These are phyloP conservation scores for Dothiorella sarmentorum DNA, from an alignment of 2,329 filamentous ascomycete species.

Conservation along the genomic window DNA sequence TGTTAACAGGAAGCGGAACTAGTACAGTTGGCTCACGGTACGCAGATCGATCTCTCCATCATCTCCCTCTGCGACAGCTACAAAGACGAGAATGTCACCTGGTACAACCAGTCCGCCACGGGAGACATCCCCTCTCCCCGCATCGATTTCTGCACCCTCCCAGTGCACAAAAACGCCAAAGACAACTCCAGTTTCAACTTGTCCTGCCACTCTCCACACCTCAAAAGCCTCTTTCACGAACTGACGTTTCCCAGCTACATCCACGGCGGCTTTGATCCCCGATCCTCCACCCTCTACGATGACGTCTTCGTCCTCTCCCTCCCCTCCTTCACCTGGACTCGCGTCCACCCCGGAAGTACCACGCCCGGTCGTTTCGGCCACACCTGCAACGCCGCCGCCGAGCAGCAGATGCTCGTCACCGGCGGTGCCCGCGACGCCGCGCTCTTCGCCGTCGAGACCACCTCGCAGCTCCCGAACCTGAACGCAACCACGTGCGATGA, in stretches of 20 bases:
- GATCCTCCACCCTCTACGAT: slow-evolving; percentile 34
- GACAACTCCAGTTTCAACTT: slow-evolving; percentile 50
- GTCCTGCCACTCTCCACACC: slow-evolving; percentile 10
- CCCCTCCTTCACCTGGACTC: slow-evolving; percentile 47
- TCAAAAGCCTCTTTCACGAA: too few relatives aligned
- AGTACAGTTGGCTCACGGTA: not conserved
- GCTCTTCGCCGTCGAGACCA: slow-evolving; percentile 14
- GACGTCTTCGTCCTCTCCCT: slow-evolving; percentile 47
- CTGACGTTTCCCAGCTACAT: slow-evolving; percentile 27
- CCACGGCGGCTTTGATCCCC: slow-evolving; percentile 47
- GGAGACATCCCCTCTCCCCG: slow-evolving; percentile 42
- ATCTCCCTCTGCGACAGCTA: slow-evolving; percentile 1
- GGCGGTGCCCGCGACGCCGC: slow-evolving; percentile 30
- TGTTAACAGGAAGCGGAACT: too few relatives aligned
- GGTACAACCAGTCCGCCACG: slow-evolving; percentile 43
- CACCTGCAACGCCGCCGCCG: slow-evolving; percentile 40
- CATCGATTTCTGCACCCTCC: slow-evolving; percentile 43
- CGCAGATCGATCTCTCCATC: not conserved
- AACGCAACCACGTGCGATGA: slow-evolving; percentile 20
- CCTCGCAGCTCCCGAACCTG: not conserved
- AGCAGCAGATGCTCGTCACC: slow-evolving; percentile 43
- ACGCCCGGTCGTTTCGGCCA: slow-evolving; percentile 39
- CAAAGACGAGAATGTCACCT: slow-evolving; percentile 26
- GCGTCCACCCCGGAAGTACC: slow-evolving; percentile 37
- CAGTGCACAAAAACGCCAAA: slow-evolving; percentile 36